phyloP scores from a whole-genome alignment of 1,139 yeast species.

The Blastobotrys malaysiensis region DNA sequence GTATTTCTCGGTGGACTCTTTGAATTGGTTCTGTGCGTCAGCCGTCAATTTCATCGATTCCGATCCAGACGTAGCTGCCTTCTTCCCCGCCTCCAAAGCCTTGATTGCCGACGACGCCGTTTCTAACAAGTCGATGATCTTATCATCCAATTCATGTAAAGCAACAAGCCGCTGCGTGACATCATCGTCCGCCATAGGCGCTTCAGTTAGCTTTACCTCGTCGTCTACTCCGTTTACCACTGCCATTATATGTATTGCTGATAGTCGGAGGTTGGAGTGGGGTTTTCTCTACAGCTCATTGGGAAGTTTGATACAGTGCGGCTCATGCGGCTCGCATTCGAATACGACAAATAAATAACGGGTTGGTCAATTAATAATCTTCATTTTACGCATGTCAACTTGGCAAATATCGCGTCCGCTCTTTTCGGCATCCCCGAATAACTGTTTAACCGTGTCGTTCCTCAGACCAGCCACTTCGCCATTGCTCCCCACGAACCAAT shows the following conservation, averaged over 20 bases:
- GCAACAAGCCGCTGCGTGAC: slow-evolving; percentile 36
- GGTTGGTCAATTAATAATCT: neutral
- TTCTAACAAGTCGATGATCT: slow-evolving; percentile 36
- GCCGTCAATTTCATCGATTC: slow-evolving; percentile 14
- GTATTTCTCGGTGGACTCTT: slow-evolving; percentile 27
- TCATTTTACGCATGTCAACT: neutral
- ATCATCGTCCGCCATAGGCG: slow-evolving; percentile 31
- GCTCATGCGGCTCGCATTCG: neutral
- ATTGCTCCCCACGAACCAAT: neutral
- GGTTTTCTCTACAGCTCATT: neutral
- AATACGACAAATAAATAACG: no score
- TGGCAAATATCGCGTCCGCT: neutral
- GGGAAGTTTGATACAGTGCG: neutral
- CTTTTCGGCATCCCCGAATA: neutral
- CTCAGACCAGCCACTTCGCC: neutral
- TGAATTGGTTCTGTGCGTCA: slow-evolving; percentile 31
- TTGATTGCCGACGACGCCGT: slow-evolving; percentile 38
- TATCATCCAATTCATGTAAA: slow-evolving; percentile 36
- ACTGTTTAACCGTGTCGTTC: neutral
- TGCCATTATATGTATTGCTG: neutral
- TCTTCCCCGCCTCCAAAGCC: slow-evolving; percentile 36
- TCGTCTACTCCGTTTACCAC: slow-evolving; percentile 14
- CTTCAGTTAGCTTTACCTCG: slow-evolving; percentile 23
- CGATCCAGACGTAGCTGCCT: slow-evolving; percentile 16
- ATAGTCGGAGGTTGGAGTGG: neutral